Percentiles rank a stretch among this genome's conserved stretches.
These are phyloP conservation scores for Orbilia oligospora DNA, from an alignment of 2,329 filamentous ascomycete genomes.

Conservation along the genomic window DNA sequence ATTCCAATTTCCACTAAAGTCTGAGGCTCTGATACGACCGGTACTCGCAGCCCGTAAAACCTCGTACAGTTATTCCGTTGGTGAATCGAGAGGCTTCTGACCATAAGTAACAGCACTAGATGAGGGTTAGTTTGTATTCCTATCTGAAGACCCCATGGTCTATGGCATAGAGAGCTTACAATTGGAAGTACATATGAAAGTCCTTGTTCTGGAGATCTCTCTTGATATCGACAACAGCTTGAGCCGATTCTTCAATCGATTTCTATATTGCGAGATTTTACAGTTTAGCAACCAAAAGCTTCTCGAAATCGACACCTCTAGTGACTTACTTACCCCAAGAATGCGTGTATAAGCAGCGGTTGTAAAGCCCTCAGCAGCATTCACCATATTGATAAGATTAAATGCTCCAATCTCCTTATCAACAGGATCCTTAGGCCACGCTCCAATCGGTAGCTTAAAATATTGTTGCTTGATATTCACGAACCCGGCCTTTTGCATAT, in stretches of 20 bases:
- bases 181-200: conserved; percentile 57
- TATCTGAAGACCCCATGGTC: not conserved
- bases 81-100: conserved; percentile 17
- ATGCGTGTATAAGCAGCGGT: conserved; percentile 29
- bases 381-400: conserved; percentile 63
- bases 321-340: conserved; percentile 32
- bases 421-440: conserved; percentile 68
- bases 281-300: not conserved
- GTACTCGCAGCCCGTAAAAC: no score
- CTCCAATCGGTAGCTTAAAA: conserved; percentile 65
- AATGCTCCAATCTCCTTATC: conserved; percentile 71
- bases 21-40: no score
- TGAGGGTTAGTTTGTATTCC: not conserved
- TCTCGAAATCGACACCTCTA: not conserved
- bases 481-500: conserved; percentile 65
- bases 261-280: not conserved
- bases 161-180: conserved; percentile 18
- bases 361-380: conserved; percentile 47
- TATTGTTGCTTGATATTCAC: conserved; percentile 64
- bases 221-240: conserved; percentile 40
- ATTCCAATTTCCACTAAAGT: no score
- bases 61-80: not conserved
- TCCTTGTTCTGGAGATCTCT: conserved; percentile 43
- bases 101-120: conserved; percentile 47
- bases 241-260: conserved; percentile 24